These are phyloP conservation scores for Ascochyta pisi DNA, from an alignment of 2,329 filamentous ascomycete species.

Conservation along the genomic window DNA sequence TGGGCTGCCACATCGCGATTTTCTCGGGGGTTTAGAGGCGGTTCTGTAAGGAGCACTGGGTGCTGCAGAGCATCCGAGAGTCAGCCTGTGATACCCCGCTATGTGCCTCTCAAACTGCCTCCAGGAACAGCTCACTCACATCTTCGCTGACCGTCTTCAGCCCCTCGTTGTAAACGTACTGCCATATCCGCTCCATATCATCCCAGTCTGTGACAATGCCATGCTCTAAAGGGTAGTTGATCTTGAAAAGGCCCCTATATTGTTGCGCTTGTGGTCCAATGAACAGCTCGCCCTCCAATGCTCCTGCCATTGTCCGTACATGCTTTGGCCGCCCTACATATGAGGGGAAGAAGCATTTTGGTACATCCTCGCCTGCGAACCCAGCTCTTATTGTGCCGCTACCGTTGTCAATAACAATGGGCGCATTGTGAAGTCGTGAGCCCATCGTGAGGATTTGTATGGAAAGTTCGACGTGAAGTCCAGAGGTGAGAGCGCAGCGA, in stretches of 20 bases:
- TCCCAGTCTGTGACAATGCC: conserved; percentile 99
- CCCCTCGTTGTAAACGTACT: conserved; percentile 95
- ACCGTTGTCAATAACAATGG: conserved; percentile 98
- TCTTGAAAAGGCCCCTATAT: conserved; percentile 90
- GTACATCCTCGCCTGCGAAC: conserved; percentile 93
- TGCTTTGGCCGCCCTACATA: conserved; percentile 98
- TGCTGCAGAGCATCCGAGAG: conserved; percentile 62
- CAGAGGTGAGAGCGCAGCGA: background rate
- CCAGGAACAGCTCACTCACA: conserved; percentile 57
- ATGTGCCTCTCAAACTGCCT: conserved; percentile 6
- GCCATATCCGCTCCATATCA: conserved; percentile 99
- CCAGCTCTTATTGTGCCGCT: conserved; percentile 97
- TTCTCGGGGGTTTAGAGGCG: conserved; percentile 90
- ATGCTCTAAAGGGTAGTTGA: conserved; percentile 93
- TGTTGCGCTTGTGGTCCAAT: conserved; percentile 93
- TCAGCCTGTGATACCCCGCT: conserved; percentile 20
- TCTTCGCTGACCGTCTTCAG: conserved; percentile 97
- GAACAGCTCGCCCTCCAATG: conserved; percentile 94
- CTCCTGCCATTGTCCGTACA: conserved; percentile 91
- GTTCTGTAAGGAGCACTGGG: conserved; percentile 93
- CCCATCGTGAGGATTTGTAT: conserved; percentile 56
- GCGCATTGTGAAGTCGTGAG: conserved; percentile 88
- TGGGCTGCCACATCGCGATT: conserved; percentile 97
- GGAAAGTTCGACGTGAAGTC: background rate
- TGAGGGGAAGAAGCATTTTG: conserved; percentile 96